Percentiles rank a stretch among this genome's conserved stretches.
phyloP scores from a whole-genome alignment of 306 rosid species.

The Bauhinia variegata region DNA sequence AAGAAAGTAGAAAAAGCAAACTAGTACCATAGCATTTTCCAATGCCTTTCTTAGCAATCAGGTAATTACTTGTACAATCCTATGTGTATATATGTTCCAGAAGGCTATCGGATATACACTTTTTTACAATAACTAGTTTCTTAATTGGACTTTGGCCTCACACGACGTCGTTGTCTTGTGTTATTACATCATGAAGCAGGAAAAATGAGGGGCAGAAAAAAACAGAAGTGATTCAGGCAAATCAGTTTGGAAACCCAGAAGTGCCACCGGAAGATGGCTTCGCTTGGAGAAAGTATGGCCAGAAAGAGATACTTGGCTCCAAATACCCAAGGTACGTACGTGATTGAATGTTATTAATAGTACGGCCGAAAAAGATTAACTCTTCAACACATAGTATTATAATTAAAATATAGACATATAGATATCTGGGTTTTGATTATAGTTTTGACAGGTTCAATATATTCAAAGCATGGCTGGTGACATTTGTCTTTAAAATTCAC shows the following conservation, averaged over 20 bases:
- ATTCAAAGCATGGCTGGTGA: slow-evolving; percentile 27
- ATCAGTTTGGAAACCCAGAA: slow-evolving; percentile 65
- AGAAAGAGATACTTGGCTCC: slow-evolving; percentile 75
- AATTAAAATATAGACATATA: too few relatives aligned
- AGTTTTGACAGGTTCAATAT: slow-evolving; percentile 32
- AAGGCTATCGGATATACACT: too few relatives aligned
- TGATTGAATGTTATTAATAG: slow-evolving; percentile 20
- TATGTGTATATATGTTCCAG: too few relatives aligned
- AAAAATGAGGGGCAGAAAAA: slow-evolving; percentile 44
- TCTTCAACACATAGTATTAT: neutral
- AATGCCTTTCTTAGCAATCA: slow-evolving; percentile 18
- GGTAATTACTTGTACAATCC: too few relatives aligned
- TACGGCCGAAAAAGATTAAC: too few relatives aligned
- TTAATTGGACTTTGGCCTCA: too few relatives aligned
- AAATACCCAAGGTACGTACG: slow-evolving; percentile 76
- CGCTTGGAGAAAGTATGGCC: slow-evolving; percentile 87
- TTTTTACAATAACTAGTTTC: too few relatives aligned
- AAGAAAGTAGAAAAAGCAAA: slow-evolving; percentile 5
- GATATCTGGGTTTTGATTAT: too few relatives aligned
- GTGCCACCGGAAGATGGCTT: slow-evolving; percentile 75
- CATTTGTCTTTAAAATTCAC: neutral
- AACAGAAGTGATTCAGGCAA: slow-evolving; percentile 52
- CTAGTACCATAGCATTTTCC: neutral
- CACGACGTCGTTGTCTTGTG: neutral
- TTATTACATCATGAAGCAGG: slow-evolving; percentile 43